Evolutionary conservation across 2,329 filamentous ascomycete species (phyloP), one percentile per base, ranked within the genome.

Genomic region (Zymoseptoria passerinii): DNA sequence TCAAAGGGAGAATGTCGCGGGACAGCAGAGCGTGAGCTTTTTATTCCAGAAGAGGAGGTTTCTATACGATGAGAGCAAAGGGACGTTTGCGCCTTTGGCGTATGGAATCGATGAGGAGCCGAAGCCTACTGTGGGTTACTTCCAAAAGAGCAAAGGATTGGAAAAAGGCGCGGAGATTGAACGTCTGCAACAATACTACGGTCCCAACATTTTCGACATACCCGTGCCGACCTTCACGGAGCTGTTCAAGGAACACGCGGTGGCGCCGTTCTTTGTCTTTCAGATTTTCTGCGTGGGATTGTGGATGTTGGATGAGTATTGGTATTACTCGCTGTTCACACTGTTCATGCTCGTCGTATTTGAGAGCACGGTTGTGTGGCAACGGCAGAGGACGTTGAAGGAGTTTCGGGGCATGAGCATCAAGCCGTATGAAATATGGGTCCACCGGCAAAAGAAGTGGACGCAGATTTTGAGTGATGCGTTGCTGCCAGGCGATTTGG

Each of bases 331-430:
- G 61, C 83, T 99, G 19, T 99, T 99, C 76, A 99, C 95, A 0
- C 85, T 99, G 20, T 92, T 97, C 78, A 99, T 99, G 95, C 84
- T 99, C 57, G 90, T 99, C 66, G 87, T 85, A 59, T 99, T 99
- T 68, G 94, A 99, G 78, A 96, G 92, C 74, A 99, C 94, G 2
- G 95, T 99, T 44, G 95, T 99, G 16, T 99, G 94, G 95, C 94
- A 99, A 78, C 86, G 94, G 61, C 94, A 99, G 81, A 84, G 92
- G 66, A 99, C 95, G 1, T 77, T 99, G 65, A 95, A 83, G 71
- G 94, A 99, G 76, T 99, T 99, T 78, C 90, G 94, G 53, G 91
- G 92, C 67, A 99, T 99, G 95, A 95, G 90, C 80, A 96, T 99
- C 77, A 96, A 99, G 80, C 95, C 94, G 10, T 97, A 97, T 74